A percentile compares a stretch with the other conserved stretches of the same genome.
phyloP scores from a whole-genome alignment of 768 basidiomycete species.

The Psilocybe tampanensis region DNA sequence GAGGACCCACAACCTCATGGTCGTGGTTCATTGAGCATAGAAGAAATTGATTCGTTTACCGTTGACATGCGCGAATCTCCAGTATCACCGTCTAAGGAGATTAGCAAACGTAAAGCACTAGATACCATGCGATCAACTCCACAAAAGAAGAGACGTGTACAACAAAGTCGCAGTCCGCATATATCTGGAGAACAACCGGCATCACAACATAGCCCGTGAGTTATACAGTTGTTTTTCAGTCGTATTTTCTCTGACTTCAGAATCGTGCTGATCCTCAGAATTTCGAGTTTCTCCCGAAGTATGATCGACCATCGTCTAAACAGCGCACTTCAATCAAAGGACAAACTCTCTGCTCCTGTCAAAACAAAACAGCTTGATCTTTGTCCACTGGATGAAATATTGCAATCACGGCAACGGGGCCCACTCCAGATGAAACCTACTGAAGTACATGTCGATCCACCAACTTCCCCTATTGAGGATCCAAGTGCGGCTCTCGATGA shows the following conservation, averaged over 20 bases:
- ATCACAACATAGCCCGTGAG: conserved; percentile 24
- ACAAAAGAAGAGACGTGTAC: conserved; percentile 10
- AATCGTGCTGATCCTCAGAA: conserved; percentile 8
- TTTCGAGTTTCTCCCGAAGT: conserved; percentile 19
- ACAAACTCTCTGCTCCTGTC: not conserved
- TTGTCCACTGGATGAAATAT: not conserved
- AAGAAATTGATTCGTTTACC: conserved; percentile 28
- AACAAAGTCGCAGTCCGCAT: conserved; percentile 12
- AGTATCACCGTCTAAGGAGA: not conserved
- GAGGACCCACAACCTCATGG: conserved; percentile 4
- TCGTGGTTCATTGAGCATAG: conserved; percentile 10
- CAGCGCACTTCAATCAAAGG: not conserved
- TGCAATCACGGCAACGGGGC: not conserved
- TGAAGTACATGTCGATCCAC: conserved; percentile 13
- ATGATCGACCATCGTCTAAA: not conserved
- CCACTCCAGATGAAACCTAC: not conserved
- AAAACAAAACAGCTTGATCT: not conserved
- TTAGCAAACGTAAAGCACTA: conserved; percentile 11
- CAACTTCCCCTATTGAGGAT: conserved; percentile 39
- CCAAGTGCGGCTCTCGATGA: conserved; percentile 17
- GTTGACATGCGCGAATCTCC: conserved; percentile 8
- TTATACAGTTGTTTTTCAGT: not conserved
- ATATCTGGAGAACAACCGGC: not conserved
- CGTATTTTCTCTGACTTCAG: not conserved
- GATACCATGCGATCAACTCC: not conserved